A percentile compares a stretch with the other conserved stretches of the same genome.
Conservation (phyloP, 176 grass and related monocot species). For the Carex scoparia region DNA sequence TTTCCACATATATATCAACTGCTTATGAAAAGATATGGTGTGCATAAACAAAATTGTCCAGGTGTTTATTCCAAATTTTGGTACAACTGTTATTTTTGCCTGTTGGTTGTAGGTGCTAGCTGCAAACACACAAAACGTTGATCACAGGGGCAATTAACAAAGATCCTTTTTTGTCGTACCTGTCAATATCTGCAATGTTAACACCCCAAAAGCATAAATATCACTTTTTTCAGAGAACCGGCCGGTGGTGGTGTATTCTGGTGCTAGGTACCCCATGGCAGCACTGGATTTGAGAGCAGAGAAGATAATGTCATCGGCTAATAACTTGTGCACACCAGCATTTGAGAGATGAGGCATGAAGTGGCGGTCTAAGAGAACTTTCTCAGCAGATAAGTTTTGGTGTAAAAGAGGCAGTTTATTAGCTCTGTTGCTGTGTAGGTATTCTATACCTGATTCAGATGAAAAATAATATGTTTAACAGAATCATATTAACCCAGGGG, state of each 20-base stretch:
- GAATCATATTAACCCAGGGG: neutral
- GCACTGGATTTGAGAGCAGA: slow-evolving; percentile 74
- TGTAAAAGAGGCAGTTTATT: slow-evolving; percentile 44
- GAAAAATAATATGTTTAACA: neutral
- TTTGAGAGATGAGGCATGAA: slow-evolving; percentile 48
- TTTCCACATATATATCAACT: neutral
- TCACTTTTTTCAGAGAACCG: slow-evolving; percentile 72
- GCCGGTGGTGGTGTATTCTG: slow-evolving; percentile 71
- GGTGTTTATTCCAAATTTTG: neutral
- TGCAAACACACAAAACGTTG: neutral
- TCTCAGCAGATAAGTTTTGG: slow-evolving; percentile 69
- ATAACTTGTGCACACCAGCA: slow-evolving; percentile 52
- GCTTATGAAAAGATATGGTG: neutral
- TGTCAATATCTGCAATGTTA: slow-evolving; percentile 57
- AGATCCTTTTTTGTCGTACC: neutral
- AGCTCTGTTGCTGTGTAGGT: slow-evolving; percentile 60
- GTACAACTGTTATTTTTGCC: neutral
- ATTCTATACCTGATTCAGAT: slow-evolving; percentile 50
- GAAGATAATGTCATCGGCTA: slow-evolving; percentile 76
- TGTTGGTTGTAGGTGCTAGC: neutral
- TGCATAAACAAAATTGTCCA: neutral
- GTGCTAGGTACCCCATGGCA: slow-evolving; percentile 69
- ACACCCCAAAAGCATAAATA: slow-evolving; percentile 72
- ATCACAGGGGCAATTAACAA: neutral
- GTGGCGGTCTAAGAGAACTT: slow-evolving; percentile 51